Conservation (phyloP, 2,329 filamentous ascomycete genomes). For the Metarhizium humberi region DNA sequence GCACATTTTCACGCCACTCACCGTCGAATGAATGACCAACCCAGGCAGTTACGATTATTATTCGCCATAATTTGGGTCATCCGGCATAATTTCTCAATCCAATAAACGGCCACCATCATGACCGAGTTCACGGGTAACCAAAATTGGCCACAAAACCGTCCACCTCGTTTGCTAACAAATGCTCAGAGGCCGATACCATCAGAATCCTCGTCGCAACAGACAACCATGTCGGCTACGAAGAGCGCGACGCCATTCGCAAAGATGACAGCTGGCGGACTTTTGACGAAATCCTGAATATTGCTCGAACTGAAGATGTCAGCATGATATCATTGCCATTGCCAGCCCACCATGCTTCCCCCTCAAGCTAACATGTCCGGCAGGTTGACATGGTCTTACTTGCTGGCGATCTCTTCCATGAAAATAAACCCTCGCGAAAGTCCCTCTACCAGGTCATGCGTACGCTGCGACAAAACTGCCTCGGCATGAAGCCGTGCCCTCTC, state of each 20-base stretch:
- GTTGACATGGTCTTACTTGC: slow-evolving; percentile 95
- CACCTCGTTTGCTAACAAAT: neutral
- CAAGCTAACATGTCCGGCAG: slow-evolving; percentile 21
- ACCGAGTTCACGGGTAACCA: slow-evolving; percentile 5
- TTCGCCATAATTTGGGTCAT: slow-evolving; percentile 2
- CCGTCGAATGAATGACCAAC: no score
- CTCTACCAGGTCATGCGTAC: slow-evolving; percentile 98
- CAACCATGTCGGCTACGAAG: slow-evolving; percentile 95
- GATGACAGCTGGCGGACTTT: slow-evolving; percentile 97
- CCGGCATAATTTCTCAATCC: neutral
- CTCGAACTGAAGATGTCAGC: slow-evolving; percentile 67
- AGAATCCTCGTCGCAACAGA: slow-evolving; percentile 91
- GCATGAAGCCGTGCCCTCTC: slow-evolving; percentile 89
- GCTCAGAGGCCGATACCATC: slow-evolving; percentile 66
- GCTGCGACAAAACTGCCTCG: slow-evolving; percentile 84
- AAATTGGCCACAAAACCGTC: neutral
- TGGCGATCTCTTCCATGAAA: slow-evolving; percentile 95
- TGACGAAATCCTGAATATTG: slow-evolving; percentile 87
- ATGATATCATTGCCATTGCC: neutral
- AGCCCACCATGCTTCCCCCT: neutral
- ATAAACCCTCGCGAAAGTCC: slow-evolving; percentile 89
- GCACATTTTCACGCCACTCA: neutral
- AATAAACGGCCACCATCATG: slow-evolving; percentile 1
- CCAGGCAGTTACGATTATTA: neutral
- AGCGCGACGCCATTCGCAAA: slow-evolving; percentile 86